Conservation (phyloP, 2,329 filamentous ascomycete species). For the Fusarium sp. region DNA sequence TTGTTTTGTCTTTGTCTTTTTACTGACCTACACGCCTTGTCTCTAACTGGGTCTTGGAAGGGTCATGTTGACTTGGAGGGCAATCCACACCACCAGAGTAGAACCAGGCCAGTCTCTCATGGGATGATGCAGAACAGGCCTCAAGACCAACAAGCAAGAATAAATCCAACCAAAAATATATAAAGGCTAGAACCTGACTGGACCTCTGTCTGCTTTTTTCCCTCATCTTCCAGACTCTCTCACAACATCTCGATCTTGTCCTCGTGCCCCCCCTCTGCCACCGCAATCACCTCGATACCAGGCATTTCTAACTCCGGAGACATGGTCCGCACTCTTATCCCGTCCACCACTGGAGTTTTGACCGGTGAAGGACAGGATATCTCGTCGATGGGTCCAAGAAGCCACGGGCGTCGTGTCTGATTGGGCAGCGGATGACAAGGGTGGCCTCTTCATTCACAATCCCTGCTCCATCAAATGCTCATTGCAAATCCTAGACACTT, state of each 20-base stretch:
- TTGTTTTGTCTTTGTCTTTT: not conserved
- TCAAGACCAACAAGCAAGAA: not conserved
- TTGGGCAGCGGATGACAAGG: constrained; percentile 21
- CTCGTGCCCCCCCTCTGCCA: not conserved
- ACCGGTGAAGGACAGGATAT: constrained; percentile 29
- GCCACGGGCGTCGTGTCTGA: not conserved
- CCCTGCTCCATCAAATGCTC: constrained; percentile 14
- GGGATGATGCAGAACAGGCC: not conserved
- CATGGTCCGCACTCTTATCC: not conserved
- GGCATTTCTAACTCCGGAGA: not conserved
- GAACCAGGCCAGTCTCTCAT: not conserved
- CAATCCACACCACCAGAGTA: not conserved
- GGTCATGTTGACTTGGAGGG: not conserved
- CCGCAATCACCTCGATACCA: not conserved
- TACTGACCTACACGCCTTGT: not conserved
- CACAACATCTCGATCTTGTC: not conserved
- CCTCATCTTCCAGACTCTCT: not conserved
- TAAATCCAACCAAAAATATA: not conserved
- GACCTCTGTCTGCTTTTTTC: not conserved
- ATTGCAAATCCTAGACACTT: constrained; percentile 18
- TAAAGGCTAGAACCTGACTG: not conserved
- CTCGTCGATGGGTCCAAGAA: constrained; percentile 15
- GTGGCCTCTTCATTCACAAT: not conserved
- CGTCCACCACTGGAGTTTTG: constrained; percentile 9
- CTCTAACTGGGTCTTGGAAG: not conserved